Evolutionary conservation across 768 basidiomycete genomes (phyloP), one percentile per base, ranked within the genome.

Genomic region (Hypholoma fasciculare): DNA sequence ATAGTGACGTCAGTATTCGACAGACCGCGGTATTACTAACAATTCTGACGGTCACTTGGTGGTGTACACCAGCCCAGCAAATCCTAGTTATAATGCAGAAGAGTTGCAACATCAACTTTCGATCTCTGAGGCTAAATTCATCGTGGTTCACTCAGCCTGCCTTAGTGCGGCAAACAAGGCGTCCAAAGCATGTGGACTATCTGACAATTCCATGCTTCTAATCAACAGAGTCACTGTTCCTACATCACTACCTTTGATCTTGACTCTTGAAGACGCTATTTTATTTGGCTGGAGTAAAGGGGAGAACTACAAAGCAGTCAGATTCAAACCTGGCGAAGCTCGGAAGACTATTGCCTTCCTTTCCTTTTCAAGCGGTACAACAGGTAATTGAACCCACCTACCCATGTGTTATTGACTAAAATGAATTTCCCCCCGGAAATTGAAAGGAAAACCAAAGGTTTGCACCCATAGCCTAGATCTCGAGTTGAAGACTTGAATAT

Each of bases 321-420:
- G 65, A 30, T 74, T 90, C 42, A 62, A 65, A 23, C 76, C 77
- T 12, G 89, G 87, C 9, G 88, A 88, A 69, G 84, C 77, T 23
- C 85, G 78, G 65, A 81, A 74, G 12, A 80, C 83, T 44, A 58
- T 90, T 13, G 89, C 90, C 5, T 85, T 90, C 63, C 72, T 90
- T 54, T 82, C 80, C 52, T 88, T 91, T 62, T 90, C 89, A 1
- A 89, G 88, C 60, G 89, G 89, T 7, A 91, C 89, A 20, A 91
- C 89, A 14, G 88, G 88, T 68, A 74, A 70, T 65, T 76, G 70
- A 46, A 34, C 69, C 71, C 58, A 12, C n/a, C 20, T 7, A 39
- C 42, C 17, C 17, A 44, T 38, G 23, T 3, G 42, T 16, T 56
- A 1, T 19, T 53, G 54, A 7, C 23, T 39, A 3, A 30, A 46